Evolutionary conservation across 2,329 filamentous ascomycete species (phyloP), one percentile per base, ranked within the genome.

Genomic region (Talaromyces sp.): DNA sequence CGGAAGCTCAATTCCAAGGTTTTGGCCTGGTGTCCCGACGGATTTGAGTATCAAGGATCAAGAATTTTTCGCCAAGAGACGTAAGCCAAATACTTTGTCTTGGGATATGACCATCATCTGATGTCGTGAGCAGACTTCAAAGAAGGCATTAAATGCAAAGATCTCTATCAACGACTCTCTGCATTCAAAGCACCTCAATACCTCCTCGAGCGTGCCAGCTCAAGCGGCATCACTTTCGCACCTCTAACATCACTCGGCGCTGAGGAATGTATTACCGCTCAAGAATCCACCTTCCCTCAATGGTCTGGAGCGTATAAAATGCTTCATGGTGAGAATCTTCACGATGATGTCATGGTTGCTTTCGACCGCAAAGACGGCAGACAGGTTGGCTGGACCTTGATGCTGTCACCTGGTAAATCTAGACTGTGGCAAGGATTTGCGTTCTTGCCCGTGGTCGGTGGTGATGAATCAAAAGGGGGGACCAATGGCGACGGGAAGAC

Each of bases 301-400:
- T 62, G 60, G 60, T 52, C 60, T 0, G 40, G 28, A 11, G 60
- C 14, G 0, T 62, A 62, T 40, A 54, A 23, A 5, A 7, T 42
- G 7, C 52, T 62, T 11, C 52, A 57, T 31, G 3, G 28, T 12
- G 31, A 50, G 21, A 21, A 23, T 1, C 31, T 48, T 3, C 8
- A 57, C 12, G 60, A 62, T 16, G 40, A 62, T 11, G 31, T 62
- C 31, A 62, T 62, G 60, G 60, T 62, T 31, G 60, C 60, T 12
- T 48, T 62, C 16, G 52, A 62, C 52, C 44, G 28, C 21, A 48
- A 48, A 16, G n/a, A 31, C n/a, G 37, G 31, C 1, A 46, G 8
- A 11, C 60, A 62, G 42, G 55, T 62, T n/a, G 60, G 60, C 3
- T 62, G 60, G 60, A 62, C 52, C 3, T 5, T 62, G 14, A 50